Base-by-base conservation (phyloP, 148 eudicot species). In the Silene uniflora region DNA sequence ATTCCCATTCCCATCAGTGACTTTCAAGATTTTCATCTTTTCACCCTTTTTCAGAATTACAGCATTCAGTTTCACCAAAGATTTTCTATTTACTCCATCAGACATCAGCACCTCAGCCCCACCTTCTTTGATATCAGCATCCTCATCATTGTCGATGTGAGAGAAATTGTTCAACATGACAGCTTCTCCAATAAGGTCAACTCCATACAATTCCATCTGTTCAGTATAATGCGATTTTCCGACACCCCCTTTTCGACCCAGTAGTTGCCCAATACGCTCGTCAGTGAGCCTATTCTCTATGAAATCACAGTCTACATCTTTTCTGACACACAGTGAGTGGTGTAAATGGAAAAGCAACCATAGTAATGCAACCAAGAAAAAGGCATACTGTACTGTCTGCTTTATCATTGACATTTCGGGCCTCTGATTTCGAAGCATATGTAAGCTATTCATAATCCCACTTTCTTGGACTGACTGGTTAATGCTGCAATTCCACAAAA, bases 331-430 rank as follows among this genome's bases (percentile, higher is more conserved):
- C 27, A 63, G 1, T 18, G 52, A 55, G 13, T 71, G 56, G 52
- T 63, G 32, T 47, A 75, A 32, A 18, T 75, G 83, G 79, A 75
- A 80, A 42, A 80, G 75, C 29, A 80, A 22, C 82, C 82, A 80
- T 29, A 70, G 7, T 10, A 63, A 52, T 64, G 56, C 71, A 69
- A 69, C 39, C 22, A 54, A 23, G 24, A 75, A 17, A 58, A 80
- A 21, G 16, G 60, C 58, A 62, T 47, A 80, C 46, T 80, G 78
- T 55, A 75, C 21, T 12, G 58, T 52, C 56, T 62, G 52, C 78
- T 39, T 75, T 23, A 58, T 59, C 67, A 70, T 7, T 7, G 63
- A 29, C 35, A 60, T 61, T 47, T 75, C 47, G 13, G 39, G 23
- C 60, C 17, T 69, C 42, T 69, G 70, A 69, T 54, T 75, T 49